Conservation (phyloP, 805 yeast species). For the Saccharomyces jurei region DNA sequence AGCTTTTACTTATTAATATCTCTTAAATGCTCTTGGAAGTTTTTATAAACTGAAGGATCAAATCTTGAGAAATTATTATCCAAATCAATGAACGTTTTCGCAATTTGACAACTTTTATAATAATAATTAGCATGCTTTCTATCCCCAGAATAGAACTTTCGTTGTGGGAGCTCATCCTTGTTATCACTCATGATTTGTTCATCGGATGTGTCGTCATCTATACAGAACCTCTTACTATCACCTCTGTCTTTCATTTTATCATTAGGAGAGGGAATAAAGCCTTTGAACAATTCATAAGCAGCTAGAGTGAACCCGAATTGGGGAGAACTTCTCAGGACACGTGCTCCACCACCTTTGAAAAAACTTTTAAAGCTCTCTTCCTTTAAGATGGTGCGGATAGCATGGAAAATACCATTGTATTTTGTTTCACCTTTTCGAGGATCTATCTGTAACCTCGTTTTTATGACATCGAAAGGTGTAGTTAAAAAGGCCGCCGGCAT, state of each 20-base stretch:
- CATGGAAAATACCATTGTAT: conserved; percentile 71
- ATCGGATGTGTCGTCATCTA: conserved; percentile 9
- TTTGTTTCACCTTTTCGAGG: conserved; percentile 67
- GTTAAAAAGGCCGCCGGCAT: conserved; percentile 96
- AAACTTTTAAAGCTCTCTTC: conserved; percentile 84
- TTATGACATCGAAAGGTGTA: conserved; percentile 94
- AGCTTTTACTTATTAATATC: neutral
- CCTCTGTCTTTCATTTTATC: conserved; percentile 6
- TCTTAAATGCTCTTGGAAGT: conserved; percentile 29
- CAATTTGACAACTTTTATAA: conserved; percentile 52
- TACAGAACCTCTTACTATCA: conserved; percentile 7
- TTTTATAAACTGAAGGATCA: conserved; percentile 40
- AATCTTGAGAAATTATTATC: conserved; percentile 55
- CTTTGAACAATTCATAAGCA: conserved; percentile 88
- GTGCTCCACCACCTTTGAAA: conserved; percentile 93
- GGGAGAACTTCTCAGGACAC: conserved; percentile 91
- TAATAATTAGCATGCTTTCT: conserved; percentile 33
- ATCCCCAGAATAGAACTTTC: conserved; percentile 1
- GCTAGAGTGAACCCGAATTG: conserved; percentile 97
- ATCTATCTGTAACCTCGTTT: conserved; percentile 87
- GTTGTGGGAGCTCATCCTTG: conserved; percentile 9
- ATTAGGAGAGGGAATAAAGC: conserved; percentile 55
- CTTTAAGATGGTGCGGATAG: conserved; percentile 59
- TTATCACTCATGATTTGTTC: neutral
- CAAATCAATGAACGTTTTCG: conserved; percentile 53